A percentile compares a stretch with the other conserved stretches of the same genome.
phyloP scores from a whole-genome alignment of 108 stramenopile genomes.

The Fistulifera solaris region DNA sequence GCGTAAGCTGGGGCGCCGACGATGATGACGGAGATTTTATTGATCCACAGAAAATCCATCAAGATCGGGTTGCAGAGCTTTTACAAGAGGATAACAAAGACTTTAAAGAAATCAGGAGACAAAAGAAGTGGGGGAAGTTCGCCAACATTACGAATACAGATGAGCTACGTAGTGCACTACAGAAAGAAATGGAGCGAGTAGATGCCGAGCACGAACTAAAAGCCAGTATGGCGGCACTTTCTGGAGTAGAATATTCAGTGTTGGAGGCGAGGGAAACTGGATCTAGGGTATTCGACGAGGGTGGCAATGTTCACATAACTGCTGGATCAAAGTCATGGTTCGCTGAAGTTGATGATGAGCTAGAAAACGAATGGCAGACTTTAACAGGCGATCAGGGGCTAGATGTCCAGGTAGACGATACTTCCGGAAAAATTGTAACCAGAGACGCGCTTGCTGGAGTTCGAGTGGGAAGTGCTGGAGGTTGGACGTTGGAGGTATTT shows the following conservation, averaged over 20 bases:
- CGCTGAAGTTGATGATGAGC: constrained; percentile 46
- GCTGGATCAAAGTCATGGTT: constrained; percentile 42
- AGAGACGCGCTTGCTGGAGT: constrained; percentile 42
- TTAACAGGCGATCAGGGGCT: constrained; percentile 12
- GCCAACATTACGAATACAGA: constrained; percentile 43
- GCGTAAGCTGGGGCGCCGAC: too few relatives aligned
- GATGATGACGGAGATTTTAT: too few relatives aligned
- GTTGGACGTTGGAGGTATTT: constrained; percentile 71
- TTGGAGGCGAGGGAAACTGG: constrained; percentile 33
- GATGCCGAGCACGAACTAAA: constrained; percentile 42
- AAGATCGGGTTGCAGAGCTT: constrained; percentile 27
- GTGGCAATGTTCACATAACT: constrained; percentile 20
- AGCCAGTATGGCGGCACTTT: constrained; percentile 31
- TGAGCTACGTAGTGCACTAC: constrained; percentile 38
- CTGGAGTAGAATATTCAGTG: constrained; percentile 46
- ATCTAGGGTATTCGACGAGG: constrained; percentile 16
- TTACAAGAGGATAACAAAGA: constrained; percentile 50
- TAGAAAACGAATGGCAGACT: constrained; percentile 40
- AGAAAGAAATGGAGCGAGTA: constrained; percentile 33
- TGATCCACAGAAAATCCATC: constrained; percentile 6
- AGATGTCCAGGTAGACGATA: constrained; percentile 12
- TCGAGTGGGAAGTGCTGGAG: constrained; percentile 65
- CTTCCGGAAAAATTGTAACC: constrained; percentile 43
- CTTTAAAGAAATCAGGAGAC: constrained; percentile 50
- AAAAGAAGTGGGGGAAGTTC: constrained; percentile 54